These are phyloP conservation scores for Fusarium sp. DNA, from an alignment of 2,329 filamentous ascomycete genomes.

Conservation along the genomic window DNA sequence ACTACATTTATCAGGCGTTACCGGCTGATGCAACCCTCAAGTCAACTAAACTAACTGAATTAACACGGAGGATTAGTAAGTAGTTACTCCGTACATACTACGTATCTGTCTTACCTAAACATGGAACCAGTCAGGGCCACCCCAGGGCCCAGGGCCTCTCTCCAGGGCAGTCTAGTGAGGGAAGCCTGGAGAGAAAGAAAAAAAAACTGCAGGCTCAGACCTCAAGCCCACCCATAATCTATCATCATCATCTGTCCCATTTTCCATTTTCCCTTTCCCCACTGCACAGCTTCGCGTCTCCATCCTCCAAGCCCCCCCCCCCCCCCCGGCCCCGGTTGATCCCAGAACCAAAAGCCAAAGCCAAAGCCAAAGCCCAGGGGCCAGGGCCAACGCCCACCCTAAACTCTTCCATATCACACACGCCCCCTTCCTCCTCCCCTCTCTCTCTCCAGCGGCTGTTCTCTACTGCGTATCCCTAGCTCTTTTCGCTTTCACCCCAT, in stretches of 20 bases:
- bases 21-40: neutral
- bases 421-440: neutral
- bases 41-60: neutral
- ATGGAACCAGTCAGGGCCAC: conserved; percentile 4
- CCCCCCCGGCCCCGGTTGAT: conserved; percentile 15
- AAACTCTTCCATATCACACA: neutral
- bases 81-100: neutral
- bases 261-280: conserved; percentile 17
- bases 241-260: conserved; percentile 42
- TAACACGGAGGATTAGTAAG: neutral
- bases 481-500: conserved; percentile 18
- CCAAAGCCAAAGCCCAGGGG: neutral
- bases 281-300: conserved; percentile 36
- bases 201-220: conserved; percentile 23
- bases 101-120: conserved; percentile 20
- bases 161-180: conserved; percentile 5
- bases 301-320: conserved; percentile 22
- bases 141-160: neutral
- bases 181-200: neutral
- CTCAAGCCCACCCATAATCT: conserved; percentile 13
- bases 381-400: conserved; percentile 3
- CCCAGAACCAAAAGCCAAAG: conserved; percentile 9
- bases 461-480: neutral
- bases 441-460: conserved; percentile 19
- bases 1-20: too few species aligned